Evolutionary conservation across 495 filamentous ascomycete genomes (phyloP), one percentile per base, ranked within the genome.

Genomic region (Penicillium parvum): DNA sequence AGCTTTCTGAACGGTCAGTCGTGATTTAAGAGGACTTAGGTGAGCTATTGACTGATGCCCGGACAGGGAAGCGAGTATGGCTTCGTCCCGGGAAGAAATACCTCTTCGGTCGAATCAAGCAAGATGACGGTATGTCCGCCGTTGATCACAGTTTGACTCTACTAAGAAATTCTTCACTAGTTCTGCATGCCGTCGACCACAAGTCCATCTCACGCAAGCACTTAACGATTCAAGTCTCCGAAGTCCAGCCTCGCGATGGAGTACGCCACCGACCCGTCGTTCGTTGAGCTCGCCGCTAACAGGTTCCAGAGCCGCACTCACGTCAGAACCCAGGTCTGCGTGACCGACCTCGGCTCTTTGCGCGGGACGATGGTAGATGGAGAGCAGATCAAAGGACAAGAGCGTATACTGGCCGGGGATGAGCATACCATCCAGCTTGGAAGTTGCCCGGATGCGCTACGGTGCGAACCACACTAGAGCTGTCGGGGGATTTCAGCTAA

Each of bases 161-260:
- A 28, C 51, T 65, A 27, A 38, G n/a, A 5, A 15, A 21, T 8
- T 2, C 8, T 17, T 21, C 17, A 35, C 32, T 9, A 35, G 32
- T 19, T 21, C 32, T 35, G 5, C 56, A 82, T 81, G 60, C 61
- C 39, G 75, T 87, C 64, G 37, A 73, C 5, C 71, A 89, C 43
- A 83, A 85, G 47, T 81, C 81, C 5, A 82, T 98, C 36, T 98
- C 92, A n/a, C 77, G 91, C 21, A 84, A 91, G 48, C 92, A 98
- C 61, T 69, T 96, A 52, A 81, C 82, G 20, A 81, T 98, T 40
- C 71, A 81, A 19, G 80, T 97, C 2, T 79, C 73, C 9, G 47
- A 64, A 0, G 84, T 92, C 5, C 63, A 71, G 22, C 65, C 80
- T 6, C 85, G 79, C 36, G 83, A 88, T 63, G 84, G 81, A 40